Evolutionary conservation across 139 green algal species (phyloP).

Genomic region (Ettlia oleoabundans): DNA sequence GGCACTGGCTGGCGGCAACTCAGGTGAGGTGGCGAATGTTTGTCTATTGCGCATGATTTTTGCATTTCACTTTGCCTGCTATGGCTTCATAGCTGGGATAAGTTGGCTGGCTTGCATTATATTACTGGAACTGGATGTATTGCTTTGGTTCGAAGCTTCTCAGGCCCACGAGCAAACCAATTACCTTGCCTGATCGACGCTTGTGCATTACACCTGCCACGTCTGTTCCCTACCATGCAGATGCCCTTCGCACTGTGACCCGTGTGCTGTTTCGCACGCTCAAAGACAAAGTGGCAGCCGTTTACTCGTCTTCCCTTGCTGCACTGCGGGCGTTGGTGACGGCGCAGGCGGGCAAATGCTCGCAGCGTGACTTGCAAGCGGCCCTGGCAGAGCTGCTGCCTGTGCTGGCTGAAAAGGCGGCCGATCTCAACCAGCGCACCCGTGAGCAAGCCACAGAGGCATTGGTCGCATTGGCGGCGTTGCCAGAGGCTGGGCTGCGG

Average conservation of each 20-base stretch:
- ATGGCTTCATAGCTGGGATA: no score
- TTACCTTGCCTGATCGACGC: background rate
- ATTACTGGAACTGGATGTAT: no score
- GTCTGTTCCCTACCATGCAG: background rate
- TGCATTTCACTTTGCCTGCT: no score
- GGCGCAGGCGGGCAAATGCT: conserved; percentile 33
- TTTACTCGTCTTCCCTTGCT: conserved; percentile 51
- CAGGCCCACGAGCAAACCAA: background rate
- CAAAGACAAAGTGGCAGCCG: conserved; percentile 69
- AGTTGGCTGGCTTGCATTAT: no score
- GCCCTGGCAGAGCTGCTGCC: conserved; percentile 63
- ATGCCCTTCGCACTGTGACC: conserved; percentile 37
- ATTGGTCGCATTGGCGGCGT: conserved; percentile 59
- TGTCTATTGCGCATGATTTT: background rate
- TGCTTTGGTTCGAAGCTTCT: no score
- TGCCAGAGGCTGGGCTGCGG: conserved; percentile 50
- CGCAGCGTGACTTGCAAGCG: conserved; percentile 35
- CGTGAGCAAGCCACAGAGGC: conserved; percentile 49
- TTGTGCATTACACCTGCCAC: background rate
- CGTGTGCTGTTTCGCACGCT: conserved; percentile 16
- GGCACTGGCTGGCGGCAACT: background rate
- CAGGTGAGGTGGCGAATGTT: background rate
- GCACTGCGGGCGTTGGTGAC: conserved; percentile 54
- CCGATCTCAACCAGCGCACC: conserved; percentile 70
- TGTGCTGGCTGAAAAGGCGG: conserved; percentile 79